These are phyloP conservation scores for Nitzschia putrida DNA, from an alignment of 108 stramenopile species.

Conservation along the genomic window DNA sequence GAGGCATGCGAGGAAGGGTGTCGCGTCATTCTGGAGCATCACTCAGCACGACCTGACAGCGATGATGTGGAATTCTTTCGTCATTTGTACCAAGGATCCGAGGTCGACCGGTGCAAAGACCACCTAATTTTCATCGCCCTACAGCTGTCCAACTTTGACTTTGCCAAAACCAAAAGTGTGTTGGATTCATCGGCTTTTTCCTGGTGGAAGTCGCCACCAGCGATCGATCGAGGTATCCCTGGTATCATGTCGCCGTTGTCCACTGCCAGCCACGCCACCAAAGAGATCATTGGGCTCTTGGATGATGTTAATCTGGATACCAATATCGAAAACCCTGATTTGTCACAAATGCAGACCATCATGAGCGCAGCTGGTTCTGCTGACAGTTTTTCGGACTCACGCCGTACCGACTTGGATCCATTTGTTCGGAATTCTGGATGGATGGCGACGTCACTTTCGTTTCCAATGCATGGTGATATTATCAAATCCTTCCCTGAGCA, in stretches of 20 bases:
- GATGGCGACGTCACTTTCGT: conserved; percentile 24
- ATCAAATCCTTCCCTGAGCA: conserved; percentile 24
- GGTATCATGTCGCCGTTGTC: too few species aligned
- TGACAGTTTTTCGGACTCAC: too few species aligned
- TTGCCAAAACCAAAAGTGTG: background rate
- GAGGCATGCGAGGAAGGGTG: conserved; percentile 35
- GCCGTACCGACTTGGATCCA: background rate
- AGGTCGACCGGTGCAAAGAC: conserved; percentile 5
- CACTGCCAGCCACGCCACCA: background rate
- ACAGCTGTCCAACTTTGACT: conserved; percentile 29
- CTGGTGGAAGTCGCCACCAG: conserved; percentile 14
- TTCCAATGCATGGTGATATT: conserved; percentile 39
- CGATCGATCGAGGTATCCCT: too few species aligned
- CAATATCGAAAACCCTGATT: conserved; percentile 7
- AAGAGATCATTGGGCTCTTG: conserved; percentile 22
- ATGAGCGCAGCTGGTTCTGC: background rate
- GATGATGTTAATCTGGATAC: conserved; percentile 17
- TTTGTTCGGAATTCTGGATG: conserved; percentile 15
- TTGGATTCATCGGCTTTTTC: conserved; percentile 21
- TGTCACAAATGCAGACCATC: background rate
- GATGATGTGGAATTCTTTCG: conserved; percentile 17
- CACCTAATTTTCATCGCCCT: conserved; percentile 29
- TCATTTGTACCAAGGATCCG: conserved; percentile 1
- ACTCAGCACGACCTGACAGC: conserved; percentile 35
- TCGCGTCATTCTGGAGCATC: conserved; percentile 29